Conservation (phyloP, 352 stramenopile species). For the Pythium coloratum region DNA sequence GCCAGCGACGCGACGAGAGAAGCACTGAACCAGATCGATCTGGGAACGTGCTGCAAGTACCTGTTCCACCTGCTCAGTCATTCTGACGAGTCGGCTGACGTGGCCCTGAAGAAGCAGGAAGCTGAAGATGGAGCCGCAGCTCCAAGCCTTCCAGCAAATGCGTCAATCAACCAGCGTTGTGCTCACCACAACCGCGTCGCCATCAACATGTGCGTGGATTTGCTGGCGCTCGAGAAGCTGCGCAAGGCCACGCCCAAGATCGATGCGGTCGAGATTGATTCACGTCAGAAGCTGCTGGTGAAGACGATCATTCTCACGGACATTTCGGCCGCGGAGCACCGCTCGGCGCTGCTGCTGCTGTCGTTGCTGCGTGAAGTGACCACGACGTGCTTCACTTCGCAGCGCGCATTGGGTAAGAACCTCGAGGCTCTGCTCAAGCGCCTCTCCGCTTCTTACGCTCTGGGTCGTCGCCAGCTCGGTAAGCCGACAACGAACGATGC, state of each 20-base stretch:
- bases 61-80: conserved; percentile 62
- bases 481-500: conserved; percentile 31
- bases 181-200: conserved; percentile 75
- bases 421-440: conserved; percentile 49
- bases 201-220: conserved; percentile 69
- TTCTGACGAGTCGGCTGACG: conserved; percentile 32
- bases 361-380: conserved; percentile 50
- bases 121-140: conserved; percentile 10
- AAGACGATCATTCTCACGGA: conserved; percentile 55
- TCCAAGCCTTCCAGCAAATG: not conserved
- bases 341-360: conserved; percentile 55
- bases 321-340: conserved; percentile 46
- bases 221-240: conserved; percentile 66
- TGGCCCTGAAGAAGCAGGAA: conserved; percentile 25
- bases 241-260: conserved; percentile 18
- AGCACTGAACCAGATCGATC: conserved; percentile 38
- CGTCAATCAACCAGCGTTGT: conserved; percentile 30
- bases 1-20: conserved; percentile 39
- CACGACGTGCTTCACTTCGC: conserved; percentile 39
- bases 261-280: conserved; percentile 33
- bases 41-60: conserved; percentile 56
- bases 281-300: conserved; percentile 52
- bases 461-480: conserved; percentile 32
- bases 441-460: conserved; percentile 25
- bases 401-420: conserved; percentile 46